phyloP scores from a whole-genome alignment of 1,284 basidiomycete species.

The Leccinum solheimii region DNA sequence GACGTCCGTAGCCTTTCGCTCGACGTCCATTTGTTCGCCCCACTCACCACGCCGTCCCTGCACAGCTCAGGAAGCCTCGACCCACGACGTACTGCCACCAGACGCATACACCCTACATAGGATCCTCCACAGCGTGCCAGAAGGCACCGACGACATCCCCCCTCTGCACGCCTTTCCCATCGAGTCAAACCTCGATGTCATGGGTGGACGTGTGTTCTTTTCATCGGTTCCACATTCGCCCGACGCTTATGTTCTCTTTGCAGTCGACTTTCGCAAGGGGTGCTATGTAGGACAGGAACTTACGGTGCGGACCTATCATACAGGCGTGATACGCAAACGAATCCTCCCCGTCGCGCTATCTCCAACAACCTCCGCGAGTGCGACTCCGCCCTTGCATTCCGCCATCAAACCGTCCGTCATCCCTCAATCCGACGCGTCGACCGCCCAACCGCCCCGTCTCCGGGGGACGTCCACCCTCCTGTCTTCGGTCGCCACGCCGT shows the following conservation, averaged over 20 bases:
- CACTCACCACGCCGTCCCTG: constrained; percentile 11
- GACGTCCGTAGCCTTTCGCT: constrained; percentile 54
- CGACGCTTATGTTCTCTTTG: not conserved
- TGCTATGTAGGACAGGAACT: constrained; percentile 99
- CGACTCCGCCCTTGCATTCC: constrained; percentile 11
- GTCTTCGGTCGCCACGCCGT: constrained; percentile 43
- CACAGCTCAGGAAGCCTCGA: constrained; percentile 54
- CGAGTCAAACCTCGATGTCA: constrained; percentile 91
- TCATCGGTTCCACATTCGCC: not conserved
- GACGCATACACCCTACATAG: constrained; percentile 79
- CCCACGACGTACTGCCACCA: constrained; percentile 51
- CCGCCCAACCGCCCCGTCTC: constrained; percentile 39
- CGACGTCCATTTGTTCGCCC: not conserved
- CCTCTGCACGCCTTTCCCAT: constrained; percentile 84
- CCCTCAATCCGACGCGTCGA: constrained; percentile 8
- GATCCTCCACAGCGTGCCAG: constrained; percentile 83
- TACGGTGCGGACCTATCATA: constrained; percentile 96
- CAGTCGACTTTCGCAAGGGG: constrained; percentile 96
- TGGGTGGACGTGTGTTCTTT: constrained; percentile 79
- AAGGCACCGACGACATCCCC: constrained; percentile 79
- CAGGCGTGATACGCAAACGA: constrained; percentile 89
- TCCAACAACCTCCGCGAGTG: constrained; percentile 2
- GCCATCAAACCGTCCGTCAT: constrained; percentile 24
- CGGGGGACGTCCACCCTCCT: constrained; percentile 71
- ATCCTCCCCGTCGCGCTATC: constrained; percentile 70